Percentiles rank a stretch among this genome's conserved stretches.
Conservation (phyloP, 2,329 filamentous ascomycete genomes). For the Calcarisporium arbuscula region DNA sequence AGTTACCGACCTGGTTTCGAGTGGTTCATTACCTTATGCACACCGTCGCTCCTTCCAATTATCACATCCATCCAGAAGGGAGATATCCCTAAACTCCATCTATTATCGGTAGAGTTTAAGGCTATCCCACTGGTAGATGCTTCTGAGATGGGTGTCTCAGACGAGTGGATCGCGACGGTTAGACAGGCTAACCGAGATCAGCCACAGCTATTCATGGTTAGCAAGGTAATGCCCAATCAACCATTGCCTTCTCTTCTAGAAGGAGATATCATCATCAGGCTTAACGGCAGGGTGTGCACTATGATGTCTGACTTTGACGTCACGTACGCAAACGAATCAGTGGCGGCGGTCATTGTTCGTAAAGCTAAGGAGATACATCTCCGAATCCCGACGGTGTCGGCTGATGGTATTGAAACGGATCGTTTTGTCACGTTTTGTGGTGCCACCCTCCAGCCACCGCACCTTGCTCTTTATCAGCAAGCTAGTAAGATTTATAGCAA, state of each 20-base stretch:
- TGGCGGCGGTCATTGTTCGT: constrained; percentile 82
- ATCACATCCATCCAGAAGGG: constrained; percentile 77
- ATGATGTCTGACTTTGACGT: constrained; percentile 87
- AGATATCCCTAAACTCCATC: constrained; percentile 71
- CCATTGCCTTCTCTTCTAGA: constrained; percentile 66
- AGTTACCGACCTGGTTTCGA: constrained; percentile 81
- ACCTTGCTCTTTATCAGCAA: constrained; percentile 93
- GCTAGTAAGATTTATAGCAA: constrained; percentile 94
- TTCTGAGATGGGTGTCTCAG: constrained; percentile 90
- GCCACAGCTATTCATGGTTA: constrained; percentile 97
- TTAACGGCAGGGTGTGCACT: constrained; percentile 89
- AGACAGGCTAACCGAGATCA: constrained; percentile 81
- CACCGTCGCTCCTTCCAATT: constrained; percentile 79
- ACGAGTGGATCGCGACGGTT: constrained; percentile 91
- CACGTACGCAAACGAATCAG: constrained; percentile 82
- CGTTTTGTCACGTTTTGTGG: constrained; percentile 92
- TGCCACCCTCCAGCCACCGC: constrained; percentile 83
- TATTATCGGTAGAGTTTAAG: constrained; percentile 89
- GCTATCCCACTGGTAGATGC: constrained; percentile 95
- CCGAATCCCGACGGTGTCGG: constrained; percentile 76
- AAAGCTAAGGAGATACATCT: constrained; percentile 73
- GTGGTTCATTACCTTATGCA: constrained; percentile 89
- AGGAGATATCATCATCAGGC: constrained; percentile 83
- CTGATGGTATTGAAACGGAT: constrained; percentile 85
- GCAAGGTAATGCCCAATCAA: constrained; percentile 62